These are phyloP conservation scores for Lichtheimia ramosa DNA, from an alignment of 371 early-diverging fungal genomes.

Conservation along the genomic window DNA sequence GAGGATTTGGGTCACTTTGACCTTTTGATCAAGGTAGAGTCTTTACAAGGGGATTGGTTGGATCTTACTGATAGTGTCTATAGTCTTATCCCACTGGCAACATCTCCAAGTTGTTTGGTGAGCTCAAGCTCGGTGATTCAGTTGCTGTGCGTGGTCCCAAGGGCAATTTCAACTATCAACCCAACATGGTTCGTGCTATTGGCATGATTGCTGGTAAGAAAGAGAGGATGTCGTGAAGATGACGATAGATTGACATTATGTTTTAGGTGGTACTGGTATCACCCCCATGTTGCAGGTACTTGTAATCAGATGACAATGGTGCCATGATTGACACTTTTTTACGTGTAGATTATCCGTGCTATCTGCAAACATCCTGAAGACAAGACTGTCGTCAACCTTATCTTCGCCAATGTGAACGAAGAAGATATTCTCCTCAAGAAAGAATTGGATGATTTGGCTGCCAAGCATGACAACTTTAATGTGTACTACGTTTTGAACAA, in stretches of 20 bases:
- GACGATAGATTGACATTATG: too few relatives aligned
- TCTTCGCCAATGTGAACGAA: slow-evolving; percentile 90
- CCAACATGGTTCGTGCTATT: slow-evolving; percentile 77
- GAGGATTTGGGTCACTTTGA: slow-evolving; percentile 88
- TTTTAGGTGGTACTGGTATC: slow-evolving; percentile 83
- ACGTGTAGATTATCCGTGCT: slow-evolving; percentile 71
- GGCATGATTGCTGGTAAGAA: slow-evolving; percentile 68
- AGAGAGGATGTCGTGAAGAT: too few relatives aligned
- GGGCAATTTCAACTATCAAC: slow-evolving; percentile 86
- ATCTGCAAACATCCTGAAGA: slow-evolving; percentile 84
- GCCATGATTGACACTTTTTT: neutral
- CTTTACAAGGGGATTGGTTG: neutral
- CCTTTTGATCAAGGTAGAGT: slow-evolving; percentile 84
- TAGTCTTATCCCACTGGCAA: slow-evolving; percentile 87
- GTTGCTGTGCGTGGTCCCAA: slow-evolving; percentile 89
- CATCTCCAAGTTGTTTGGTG: slow-evolving; percentile 77
- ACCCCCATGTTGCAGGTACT: slow-evolving; percentile 94
- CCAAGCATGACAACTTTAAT: slow-evolving; percentile 77
- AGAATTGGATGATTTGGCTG: slow-evolving; percentile 79
- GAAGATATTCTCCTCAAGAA: slow-evolving; percentile 88
- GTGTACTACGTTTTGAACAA: slow-evolving; percentile 88
- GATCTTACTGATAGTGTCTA: neutral
- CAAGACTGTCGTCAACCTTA: slow-evolving; percentile 77
- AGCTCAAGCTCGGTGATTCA: slow-evolving; percentile 79
- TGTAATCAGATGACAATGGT: neutral